A percentile compares a stretch with the other conserved stretches of the same genome.
Conservation (phyloP, 1,284 basidiomycete genomes). For the Papiliotrema flavescens region DNA sequence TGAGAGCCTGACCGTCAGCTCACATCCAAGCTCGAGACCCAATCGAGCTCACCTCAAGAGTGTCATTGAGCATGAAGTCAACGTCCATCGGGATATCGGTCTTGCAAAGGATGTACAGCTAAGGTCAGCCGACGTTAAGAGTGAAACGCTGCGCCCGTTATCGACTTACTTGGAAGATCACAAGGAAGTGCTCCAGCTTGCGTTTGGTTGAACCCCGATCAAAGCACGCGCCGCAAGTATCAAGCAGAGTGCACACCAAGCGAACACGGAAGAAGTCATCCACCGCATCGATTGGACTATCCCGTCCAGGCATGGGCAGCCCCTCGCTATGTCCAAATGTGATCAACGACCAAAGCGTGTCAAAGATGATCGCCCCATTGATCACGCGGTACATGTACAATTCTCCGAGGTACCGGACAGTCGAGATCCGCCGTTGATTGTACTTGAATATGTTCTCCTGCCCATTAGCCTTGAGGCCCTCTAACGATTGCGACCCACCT, state of each 20-base stretch:
- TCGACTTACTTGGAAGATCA: slow-evolving; percentile 78
- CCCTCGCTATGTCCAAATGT: slow-evolving; percentile 94
- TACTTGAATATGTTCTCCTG: slow-evolving; percentile 86
- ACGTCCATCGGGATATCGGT: slow-evolving; percentile 88
- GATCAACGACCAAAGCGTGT: slow-evolving; percentile 90
- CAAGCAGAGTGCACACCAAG: slow-evolving; percentile 84
- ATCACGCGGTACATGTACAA: slow-evolving; percentile 95
- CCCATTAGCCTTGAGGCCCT: not conserved
- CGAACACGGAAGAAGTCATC: slow-evolving; percentile 95
- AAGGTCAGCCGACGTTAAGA: slow-evolving; percentile 6
- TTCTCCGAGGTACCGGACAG: slow-evolving; percentile 91
- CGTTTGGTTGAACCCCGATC: slow-evolving; percentile 84
- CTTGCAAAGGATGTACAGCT: slow-evolving; percentile 89
- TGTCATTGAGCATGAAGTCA: slow-evolving; percentile 93
- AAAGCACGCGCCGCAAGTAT: slow-evolving; percentile 97
- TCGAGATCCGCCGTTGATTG: slow-evolving; percentile 88
- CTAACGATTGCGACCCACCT: slow-evolving; percentile 49
- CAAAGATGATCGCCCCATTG: slow-evolving; percentile 84
- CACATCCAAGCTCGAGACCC: not conserved
- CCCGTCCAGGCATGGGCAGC: slow-evolving; percentile 75
- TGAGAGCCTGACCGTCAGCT: slow-evolving; percentile 1
- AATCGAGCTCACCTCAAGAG: slow-evolving; percentile 65
- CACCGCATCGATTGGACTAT: slow-evolving; percentile 76
- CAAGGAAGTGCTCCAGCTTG: slow-evolving; percentile 87
- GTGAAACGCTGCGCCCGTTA: not conserved